Evolutionary conservation across 2,329 filamentous ascomycete species (phyloP), one percentile per base, ranked within the genome.

Genomic region (Arthrobotrys musiformis): DNA sequence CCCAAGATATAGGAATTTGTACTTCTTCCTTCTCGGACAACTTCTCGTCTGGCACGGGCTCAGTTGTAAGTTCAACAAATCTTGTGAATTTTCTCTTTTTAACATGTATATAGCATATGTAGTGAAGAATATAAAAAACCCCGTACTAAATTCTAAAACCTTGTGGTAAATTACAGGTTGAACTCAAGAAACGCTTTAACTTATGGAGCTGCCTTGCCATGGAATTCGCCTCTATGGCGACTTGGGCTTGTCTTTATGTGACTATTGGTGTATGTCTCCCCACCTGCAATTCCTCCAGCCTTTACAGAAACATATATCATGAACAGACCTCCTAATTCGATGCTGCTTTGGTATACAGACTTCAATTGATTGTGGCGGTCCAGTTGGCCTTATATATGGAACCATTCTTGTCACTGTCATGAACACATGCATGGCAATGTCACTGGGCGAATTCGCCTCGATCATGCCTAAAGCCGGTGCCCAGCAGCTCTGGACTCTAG

Each of bases 201-300:
- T 42, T 78, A 68, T 78, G 74, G 74, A 78, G 74, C 35, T 72
- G 67, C 24, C 61, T 78, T 42, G 74, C 74, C 1, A 72, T 78
- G 74, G 74, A 78, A 35, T 78, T 78, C 50, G 61, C 74, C 48
- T 69, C 68, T 56, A 78, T 78, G 74, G 74, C 74, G 48, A 78
- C 74, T 26, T 72, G 68, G 67, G 67, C 69, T 33, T 78, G 74
- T 33, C 74, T 78, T 48, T 78, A 69, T 44, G 74, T 78, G 46
- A 78, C 74, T 26, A 61, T 78, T 46, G 74, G 74, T 70, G 73
- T 77, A 77, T 77, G 73, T 77, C 37, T 22, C 52, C 24, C 52
- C 24, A 9, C 4, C 40, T 22, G 37, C 33, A n/a, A 37, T 15
- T n/a, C 40, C 19, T 19, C 4, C 33, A 56, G 22, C 30, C 30